Evolutionary conservation across 352 stramenopile species (phyloP).

Genomic region (Globisporangium iwayamae): DNA sequence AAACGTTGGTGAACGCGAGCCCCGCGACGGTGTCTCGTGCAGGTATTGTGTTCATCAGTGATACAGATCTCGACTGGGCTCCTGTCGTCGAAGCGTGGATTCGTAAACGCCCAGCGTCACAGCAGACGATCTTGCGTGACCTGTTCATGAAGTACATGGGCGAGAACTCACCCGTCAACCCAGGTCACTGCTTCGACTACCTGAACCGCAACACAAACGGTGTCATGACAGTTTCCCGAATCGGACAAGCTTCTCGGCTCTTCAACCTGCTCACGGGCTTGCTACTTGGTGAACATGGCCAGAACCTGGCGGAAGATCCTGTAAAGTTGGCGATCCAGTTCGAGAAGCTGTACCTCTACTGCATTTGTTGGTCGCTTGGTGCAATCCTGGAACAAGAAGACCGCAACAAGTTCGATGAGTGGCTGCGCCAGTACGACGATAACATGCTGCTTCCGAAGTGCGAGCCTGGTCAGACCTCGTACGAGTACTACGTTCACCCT

Average conservation of each 20-base stretch:
- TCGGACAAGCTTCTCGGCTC: conserved; percentile 78
- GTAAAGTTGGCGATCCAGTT: conserved; percentile 76
- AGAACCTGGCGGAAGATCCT: conserved; percentile 61
- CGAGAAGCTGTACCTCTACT: conserved; percentile 97
- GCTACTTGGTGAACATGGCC: conserved; percentile 79
- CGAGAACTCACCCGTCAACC: conserved; percentile 91
- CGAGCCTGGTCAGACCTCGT: conserved; percentile 85
- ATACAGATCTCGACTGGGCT: conserved; percentile 97
- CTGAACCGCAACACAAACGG: conserved; percentile 91
- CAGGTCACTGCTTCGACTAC: conserved; percentile 95
- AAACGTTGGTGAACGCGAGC: conserved; percentile 96
- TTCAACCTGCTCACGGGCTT: conserved; percentile 91
- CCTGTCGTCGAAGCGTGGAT: conserved; percentile 97
- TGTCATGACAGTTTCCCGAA: conserved; percentile 93
- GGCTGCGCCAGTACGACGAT: conserved; percentile 92
- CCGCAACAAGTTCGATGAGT: conserved; percentile 94
- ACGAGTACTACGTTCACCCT: conserved; percentile 93
- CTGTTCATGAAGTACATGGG: conserved; percentile 97
- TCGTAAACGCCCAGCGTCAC: conserved; percentile 79
- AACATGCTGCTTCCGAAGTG: conserved; percentile 91
- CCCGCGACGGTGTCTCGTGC: conserved; percentile 95
- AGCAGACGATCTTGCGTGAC: conserved; percentile 88
- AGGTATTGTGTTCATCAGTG: conserved; percentile 98
- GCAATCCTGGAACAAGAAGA: conserved; percentile 96
- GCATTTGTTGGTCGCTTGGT: conserved; percentile 95